phyloP scores from a whole-genome alignment of 1,284 basidiomycete species.

The Xerocomus nothofagi region DNA sequence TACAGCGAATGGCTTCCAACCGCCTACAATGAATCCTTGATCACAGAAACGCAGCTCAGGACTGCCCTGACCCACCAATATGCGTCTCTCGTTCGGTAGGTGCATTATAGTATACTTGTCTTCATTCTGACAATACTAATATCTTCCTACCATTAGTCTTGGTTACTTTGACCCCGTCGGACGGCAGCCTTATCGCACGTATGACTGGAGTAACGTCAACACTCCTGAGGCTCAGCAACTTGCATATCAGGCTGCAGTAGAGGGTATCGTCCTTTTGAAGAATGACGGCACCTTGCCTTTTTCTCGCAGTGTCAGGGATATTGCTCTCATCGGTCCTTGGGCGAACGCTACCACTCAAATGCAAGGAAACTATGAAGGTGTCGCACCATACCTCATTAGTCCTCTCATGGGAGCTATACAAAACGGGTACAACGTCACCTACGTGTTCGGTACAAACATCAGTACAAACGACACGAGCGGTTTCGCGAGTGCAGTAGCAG shows the following conservation, averaged over 20 bases:
- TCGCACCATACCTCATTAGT: conserved; percentile 54
- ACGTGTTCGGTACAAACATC: conserved; percentile 43
- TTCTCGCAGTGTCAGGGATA: conserved; percentile 39
- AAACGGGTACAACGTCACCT: conserved; percentile 48
- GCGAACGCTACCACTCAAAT: conserved; percentile 54
- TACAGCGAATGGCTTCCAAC: conserved; percentile 45
- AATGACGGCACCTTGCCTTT: conserved; percentile 57
- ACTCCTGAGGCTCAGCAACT: conserved; percentile 47
- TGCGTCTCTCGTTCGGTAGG: conserved; percentile 51
- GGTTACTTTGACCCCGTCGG: conserved; percentile 56
- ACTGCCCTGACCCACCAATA: conserved; percentile 47
- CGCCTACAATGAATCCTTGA: conserved; percentile 48
- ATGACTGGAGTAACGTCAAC: conserved; percentile 50
- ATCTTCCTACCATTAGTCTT: conserved; percentile 35
- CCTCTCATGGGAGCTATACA: conserved; percentile 49
- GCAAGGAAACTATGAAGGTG: conserved; percentile 57
- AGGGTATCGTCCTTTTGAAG: conserved; percentile 56
- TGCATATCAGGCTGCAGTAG: conserved; percentile 49
- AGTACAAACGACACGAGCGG: conserved; percentile 41
- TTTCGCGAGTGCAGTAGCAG: conserved; percentile 61
- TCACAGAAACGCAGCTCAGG: conserved; percentile 45
- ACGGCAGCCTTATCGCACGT: conserved; percentile 49
- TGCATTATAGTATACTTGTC: conserved; percentile 5
- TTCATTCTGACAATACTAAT: not conserved
- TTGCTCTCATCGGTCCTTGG: conserved; percentile 57